phyloP scores from a whole-genome alignment of 441 rosid genomes.

The Aquilaria agallochum region DNA sequence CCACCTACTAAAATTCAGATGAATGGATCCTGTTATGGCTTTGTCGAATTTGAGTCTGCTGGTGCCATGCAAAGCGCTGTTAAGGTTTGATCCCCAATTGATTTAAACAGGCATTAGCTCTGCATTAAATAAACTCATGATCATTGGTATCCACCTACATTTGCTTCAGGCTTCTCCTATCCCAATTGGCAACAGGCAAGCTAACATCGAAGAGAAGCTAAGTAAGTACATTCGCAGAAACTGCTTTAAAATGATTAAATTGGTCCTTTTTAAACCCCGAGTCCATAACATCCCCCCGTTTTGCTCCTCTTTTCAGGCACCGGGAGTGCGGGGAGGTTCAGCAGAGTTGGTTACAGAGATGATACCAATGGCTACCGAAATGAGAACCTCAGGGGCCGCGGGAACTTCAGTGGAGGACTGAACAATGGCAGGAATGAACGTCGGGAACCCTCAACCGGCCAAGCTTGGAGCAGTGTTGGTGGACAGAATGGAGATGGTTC shows the following conservation, averaged over 20 bases:
- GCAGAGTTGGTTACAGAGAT: constrained; percentile 37
- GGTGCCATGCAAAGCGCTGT: constrained; percentile 35
- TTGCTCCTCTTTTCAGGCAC: constrained; percentile 24
- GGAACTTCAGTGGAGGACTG: constrained; percentile 36
- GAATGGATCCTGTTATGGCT: constrained; percentile 46
- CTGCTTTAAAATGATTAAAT: too few relatives aligned
- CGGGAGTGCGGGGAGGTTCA: constrained; percentile 30
- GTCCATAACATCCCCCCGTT: too few relatives aligned
- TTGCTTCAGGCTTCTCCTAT: constrained; percentile 47
- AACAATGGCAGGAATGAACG: constrained; percentile 34
- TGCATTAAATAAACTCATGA: not conserved
- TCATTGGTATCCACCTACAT: constrained; percentile 3
- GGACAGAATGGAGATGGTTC: constrained; percentile 34
- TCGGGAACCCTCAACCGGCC: constrained; percentile 29
- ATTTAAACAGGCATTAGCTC: not conserved
- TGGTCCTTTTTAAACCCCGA: too few relatives aligned
- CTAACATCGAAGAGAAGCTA: constrained; percentile 64
- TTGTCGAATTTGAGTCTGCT: constrained; percentile 45
- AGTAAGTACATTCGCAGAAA: constrained; percentile 32
- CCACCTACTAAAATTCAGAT: constrained; percentile 17
- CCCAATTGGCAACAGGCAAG: constrained; percentile 43
- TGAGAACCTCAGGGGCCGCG: constrained; percentile 38
- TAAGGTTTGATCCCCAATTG: constrained; percentile 21
- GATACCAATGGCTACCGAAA: constrained; percentile 41
- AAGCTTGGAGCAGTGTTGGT: constrained; percentile 10